These are phyloP conservation scores for Baudoinia panamericana DNA, from an alignment of 495 filamentous ascomycete species.

Conservation along the genomic window DNA sequence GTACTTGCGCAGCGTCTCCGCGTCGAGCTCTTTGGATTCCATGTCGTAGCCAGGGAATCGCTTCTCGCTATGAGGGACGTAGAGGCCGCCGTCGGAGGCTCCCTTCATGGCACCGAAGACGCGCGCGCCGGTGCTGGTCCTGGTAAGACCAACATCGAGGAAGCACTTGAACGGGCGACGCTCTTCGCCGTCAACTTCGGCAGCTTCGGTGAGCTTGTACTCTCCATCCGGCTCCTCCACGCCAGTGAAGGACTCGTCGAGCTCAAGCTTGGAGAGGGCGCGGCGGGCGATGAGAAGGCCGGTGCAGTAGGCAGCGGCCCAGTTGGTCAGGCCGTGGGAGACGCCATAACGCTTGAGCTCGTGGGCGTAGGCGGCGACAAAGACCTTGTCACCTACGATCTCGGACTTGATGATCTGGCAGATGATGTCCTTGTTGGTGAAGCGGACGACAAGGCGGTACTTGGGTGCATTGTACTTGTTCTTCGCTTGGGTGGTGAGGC, in stretches of 20 bases:
- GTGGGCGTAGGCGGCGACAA: constrained; percentile 85
- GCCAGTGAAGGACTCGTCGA: constrained; percentile 81
- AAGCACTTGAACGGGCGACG: constrained; percentile 97
- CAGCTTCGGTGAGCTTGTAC: constrained; percentile 82
- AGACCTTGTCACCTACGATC: constrained; percentile 94
- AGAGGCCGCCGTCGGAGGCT: constrained; percentile 94
- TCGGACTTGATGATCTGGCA: constrained; percentile 94
- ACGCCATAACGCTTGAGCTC: constrained; percentile 96
- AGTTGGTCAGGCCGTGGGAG: constrained; percentile 98
- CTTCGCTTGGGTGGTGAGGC: constrained; percentile 99
- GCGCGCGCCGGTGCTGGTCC: constrained; percentile 94
- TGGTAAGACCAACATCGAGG: constrained; percentile 92
- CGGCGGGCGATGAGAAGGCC: constrained; percentile 95
- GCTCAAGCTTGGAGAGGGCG: constrained; percentile 86
- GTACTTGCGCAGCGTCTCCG: constrained; percentile 95
- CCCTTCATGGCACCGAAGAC: constrained; percentile 99
- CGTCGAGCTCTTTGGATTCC: constrained; percentile 89
- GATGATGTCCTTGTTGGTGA: constrained; percentile 99
- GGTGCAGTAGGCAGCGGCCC: constrained; percentile 92
- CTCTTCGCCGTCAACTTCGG: constrained; percentile 64
- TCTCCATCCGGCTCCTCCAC: constrained; percentile 93
- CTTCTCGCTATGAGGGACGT: constrained; percentile 95
- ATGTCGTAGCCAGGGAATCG: constrained; percentile 98
- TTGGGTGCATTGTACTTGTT: constrained; percentile 99
- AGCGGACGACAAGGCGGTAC: constrained; percentile 98